phyloP scores from a whole-genome alignment of 352 stramenopile genomes.

The Pythium chondricola region DNA sequence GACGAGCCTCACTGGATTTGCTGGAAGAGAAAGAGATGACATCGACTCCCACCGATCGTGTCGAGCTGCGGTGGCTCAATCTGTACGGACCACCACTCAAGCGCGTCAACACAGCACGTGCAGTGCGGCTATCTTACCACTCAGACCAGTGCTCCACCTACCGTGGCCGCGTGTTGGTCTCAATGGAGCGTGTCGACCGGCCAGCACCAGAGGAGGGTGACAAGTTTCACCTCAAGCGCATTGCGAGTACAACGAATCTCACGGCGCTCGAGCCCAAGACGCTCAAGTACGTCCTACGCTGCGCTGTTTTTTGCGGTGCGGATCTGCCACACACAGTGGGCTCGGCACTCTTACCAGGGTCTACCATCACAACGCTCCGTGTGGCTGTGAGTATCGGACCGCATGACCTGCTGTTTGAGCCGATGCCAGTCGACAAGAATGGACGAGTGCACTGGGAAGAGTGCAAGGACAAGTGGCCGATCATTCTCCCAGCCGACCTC shows the following conservation, averaged over 20 bases:
- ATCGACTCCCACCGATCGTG: constrained; percentile 1
- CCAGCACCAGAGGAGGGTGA: constrained; percentile 36
- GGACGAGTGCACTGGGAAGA: constrained; percentile 42
- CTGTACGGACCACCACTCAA: constrained; percentile 79
- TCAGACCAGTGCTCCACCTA: constrained; percentile 75
- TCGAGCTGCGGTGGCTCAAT: constrained; percentile 69
- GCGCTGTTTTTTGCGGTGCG: constrained; percentile 48
- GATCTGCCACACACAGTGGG: constrained; percentile 33
- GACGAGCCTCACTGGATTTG: neutral
- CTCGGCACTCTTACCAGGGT: constrained; percentile 4
- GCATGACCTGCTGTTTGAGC: constrained; percentile 45
- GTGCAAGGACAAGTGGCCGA: constrained; percentile 36
- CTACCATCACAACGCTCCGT: constrained; percentile 28
- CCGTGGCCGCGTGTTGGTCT: constrained; percentile 72
- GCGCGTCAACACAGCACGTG: constrained; percentile 47
- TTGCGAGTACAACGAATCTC: constrained; percentile 20
- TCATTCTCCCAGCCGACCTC: constrained; percentile 56
- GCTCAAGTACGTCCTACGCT: constrained; percentile 61
- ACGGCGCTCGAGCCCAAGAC: constrained; percentile 25
- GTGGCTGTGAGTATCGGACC: constrained; percentile 41
- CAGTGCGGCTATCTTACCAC: constrained; percentile 43
- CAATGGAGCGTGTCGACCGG: constrained; percentile 51
- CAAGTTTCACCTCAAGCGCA: constrained; percentile 51
- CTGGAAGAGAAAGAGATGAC: neutral
- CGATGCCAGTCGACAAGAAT: constrained; percentile 38